Base-by-base conservation (phyloP, 441 rosid genomes). In the Francoa sonchifolia region DNA sequence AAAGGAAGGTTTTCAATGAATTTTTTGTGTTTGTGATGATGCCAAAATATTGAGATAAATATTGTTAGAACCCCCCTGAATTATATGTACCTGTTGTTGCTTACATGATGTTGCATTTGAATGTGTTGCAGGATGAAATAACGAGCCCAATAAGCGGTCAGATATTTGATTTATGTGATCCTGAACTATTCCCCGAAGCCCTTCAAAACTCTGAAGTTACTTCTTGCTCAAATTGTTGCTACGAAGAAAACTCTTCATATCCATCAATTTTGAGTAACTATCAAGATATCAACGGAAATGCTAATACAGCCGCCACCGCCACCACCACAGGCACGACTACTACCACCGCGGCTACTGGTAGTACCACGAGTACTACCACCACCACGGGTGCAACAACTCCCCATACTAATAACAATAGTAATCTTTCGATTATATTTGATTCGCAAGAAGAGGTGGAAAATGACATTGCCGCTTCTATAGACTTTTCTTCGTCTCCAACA, bases 401-500 rank as follows among this genome's bases (percentile, higher is more conserved):
- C n/a, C n/a, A n/a, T 31, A 16, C 20, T 17, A 61, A 44, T 43
- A 55, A 46, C 34, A 68, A 33, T 7, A 55, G 39, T 12, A 80
- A 69, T 21, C 63, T 72, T 13, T 71, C 86, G 4, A 54, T 52
- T 2, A 53, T 82, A 52, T 82, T 76, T 39, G 73, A 75, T 35
- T 65, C 80, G 2, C 79, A 63, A 18, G 85, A 71, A 31, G 94
- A 85, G 13, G 69, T 85, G 14, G 81, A 77, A 9, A 85, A 79
- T 25, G 87, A 76, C 21, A 77, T 89, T 35, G 71, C 98, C 6
- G 89, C 84, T 52, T 89, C 93, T 1, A 85, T 72, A 14, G 82
- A 85, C 47, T 89, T 82, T 40, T 79, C 89, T 36, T 59, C 87
- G 3, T 68, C 94, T 5, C 71, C 78, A 38, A 51, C 66, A 0